Percentiles rank a stretch among this genome's conserved stretches.
phyloP scores from a whole-genome alignment of 768 basidiomycete genomes.

The Tylopilus sp. region DNA sequence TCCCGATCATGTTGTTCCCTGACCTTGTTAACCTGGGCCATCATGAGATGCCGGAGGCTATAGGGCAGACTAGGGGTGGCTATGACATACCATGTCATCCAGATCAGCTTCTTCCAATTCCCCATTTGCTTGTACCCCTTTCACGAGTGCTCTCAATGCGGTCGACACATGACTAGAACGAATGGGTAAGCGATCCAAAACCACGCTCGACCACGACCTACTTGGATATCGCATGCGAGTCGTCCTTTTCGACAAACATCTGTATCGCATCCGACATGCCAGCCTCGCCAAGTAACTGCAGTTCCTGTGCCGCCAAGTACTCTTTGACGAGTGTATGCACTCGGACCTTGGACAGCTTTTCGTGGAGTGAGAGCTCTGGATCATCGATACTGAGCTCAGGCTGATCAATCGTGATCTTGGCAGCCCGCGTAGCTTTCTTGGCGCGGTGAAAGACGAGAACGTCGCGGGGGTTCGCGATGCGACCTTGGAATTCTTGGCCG shows the following conservation, averaged over 20 bases:
- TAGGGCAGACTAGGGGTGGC: background rate
- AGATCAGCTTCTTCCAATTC: constrained; percentile 71
- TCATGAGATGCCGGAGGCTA: background rate
- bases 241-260: constrained; percentile 96
- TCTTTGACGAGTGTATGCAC: constrained; percentile 90
- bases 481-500: constrained; percentile 90
- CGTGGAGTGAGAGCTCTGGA: constrained; percentile 57
- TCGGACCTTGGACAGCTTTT: constrained; percentile 76
- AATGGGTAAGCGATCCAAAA: background rate
- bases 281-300: constrained; percentile 85
- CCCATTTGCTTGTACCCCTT: constrained; percentile 60
- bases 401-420: constrained; percentile 68
- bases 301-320: constrained; percentile 87
- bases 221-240: constrained; percentile 87
- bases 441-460: constrained; percentile 86
- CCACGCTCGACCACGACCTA: constrained; percentile 36
- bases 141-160: constrained; percentile 60
- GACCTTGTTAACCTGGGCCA: constrained; percentile 58
- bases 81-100: constrained; percentile 60
- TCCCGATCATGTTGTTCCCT: constrained; percentile 66
- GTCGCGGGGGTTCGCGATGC: constrained; percentile 92
- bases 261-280: constrained; percentile 95
- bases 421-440: constrained; percentile 46
- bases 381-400: constrained; percentile 84
- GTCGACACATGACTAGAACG: constrained; percentile 59